Base-by-base conservation (phyloP, 2,329 filamentous ascomycete genomes). In the Aspergillus fumigatiaffinis region DNA sequence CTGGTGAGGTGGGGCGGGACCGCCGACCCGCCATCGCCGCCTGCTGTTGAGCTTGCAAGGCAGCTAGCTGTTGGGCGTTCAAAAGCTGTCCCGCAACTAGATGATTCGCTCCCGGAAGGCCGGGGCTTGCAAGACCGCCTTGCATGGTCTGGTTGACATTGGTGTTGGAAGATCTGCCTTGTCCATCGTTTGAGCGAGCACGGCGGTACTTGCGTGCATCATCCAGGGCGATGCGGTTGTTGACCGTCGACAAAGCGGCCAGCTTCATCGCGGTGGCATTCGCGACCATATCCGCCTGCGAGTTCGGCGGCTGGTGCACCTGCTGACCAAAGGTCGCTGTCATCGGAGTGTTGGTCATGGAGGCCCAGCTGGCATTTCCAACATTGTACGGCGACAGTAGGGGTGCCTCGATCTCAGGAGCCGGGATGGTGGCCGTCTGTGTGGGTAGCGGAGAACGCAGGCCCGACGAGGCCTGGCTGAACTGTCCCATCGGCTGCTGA, bases 181-280 rank as follows among this genome's bases (percentile, higher is more conserved):
- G 78, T 25, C 88, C 89, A 68, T 97, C 93, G 66, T 92, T 92
- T 51, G 94, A 97, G 59, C 92, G 87, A 63, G 92, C 87, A 59
- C 93, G 90, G 62, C 94, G 91, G 76, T 94, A 97, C 77, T 97
- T 97, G 70, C 92, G 91, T 60, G 95, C 93, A 73, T 99, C 94
- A 68, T 99, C 94, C 58, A 99, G 82, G 53, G 94, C 92, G 68
- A 99, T 96, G 46, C 94, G 90, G 75, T 97, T 99, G 80, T 97
- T 99, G 51, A 99, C 94, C 2, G 94, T 99, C 4, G 93, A 97
- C 49, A 99, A 81, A 20, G 94, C 94, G 49, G 94, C 94, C 52
- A 99, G 84, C 76, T 99, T 99, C 94, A 99, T 99, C 23, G 94
- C 94, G 17, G 94, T 97, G 26, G 94, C 94, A 71, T 97, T 99